Base-by-base conservation (phyloP, 1,139 yeast species). In the Lodderomyces pseudojiufengensis region DNA sequence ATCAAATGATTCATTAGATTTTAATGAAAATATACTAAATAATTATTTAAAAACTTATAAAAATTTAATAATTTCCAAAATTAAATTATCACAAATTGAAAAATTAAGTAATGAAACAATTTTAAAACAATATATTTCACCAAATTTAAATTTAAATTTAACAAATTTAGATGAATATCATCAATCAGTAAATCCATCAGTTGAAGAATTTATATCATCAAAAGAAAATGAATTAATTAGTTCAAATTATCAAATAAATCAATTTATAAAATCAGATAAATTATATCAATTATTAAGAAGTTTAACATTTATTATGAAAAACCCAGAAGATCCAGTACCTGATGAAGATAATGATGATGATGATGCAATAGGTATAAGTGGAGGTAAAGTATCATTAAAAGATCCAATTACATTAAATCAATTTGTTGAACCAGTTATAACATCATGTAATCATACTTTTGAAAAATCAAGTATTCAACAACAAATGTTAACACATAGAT, bases 371-470 rank as follows among this genome's bases (percentile, higher is more conserved):
- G 73, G 69, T 29, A 70, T 82, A 4, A 76, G 76, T 3, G 94
- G 92, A 35, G 92, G 92, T 26, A 74, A 63, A 35, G 63, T 84
- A 13, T 76, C 80, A 29, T 54, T 84, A 37, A 69, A 65, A 27
- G 86, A 87, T 52, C 90, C 92, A 0, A 63, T 83, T 9, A 76
- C 87, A 0, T 55, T 73, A 43, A 63, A 69, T 39, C 55, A 61
- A 27, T 80, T 73, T 52, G 61, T 52, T 21, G 57, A 59, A 3
- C 92, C 94, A 1, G 63, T 75, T 47, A 68, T 62, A 18, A 76
- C 83, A 4, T 55, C 50, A 27, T 84, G 94, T 55, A 63, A 64
- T 1, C 94, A 84, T 55, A 75, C 76, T 0, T 82, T 70, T 50
- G 90, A 83, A 44, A 59, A 61, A 33, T 58, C 50, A 5, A 67